Conservation (phyloP, 192 early-diverging fungal species). For the Coemansia sp. region DNA sequence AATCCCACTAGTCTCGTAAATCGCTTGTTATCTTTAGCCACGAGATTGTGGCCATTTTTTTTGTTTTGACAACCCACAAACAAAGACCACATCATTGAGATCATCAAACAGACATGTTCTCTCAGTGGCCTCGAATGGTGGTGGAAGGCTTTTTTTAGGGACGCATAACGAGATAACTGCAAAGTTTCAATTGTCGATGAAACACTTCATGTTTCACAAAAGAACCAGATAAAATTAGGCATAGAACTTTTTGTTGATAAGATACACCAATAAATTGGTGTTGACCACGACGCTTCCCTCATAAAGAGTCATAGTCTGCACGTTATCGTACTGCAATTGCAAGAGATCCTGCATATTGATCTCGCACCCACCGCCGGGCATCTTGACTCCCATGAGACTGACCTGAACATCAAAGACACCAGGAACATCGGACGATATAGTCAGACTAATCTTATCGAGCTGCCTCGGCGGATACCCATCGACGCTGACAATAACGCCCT, state of each 20-base stretch:
- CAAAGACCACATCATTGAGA: too few species aligned
- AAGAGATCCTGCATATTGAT: slow-evolving; percentile 89
- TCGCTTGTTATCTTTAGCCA: too few species aligned
- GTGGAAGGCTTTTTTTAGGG: too few species aligned
- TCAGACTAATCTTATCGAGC: slow-evolving; percentile 85
- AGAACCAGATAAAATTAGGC: slow-evolving; percentile 11
- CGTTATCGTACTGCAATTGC: slow-evolving; percentile 91
- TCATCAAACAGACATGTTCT: too few species aligned
- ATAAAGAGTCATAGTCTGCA: slow-evolving; percentile 86
- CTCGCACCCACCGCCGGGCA: slow-evolving; percentile 72
- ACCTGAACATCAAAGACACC: slow-evolving; percentile 91
- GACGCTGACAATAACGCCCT: slow-evolving; percentile 86
- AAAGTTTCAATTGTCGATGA: background rate
- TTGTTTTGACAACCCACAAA: too few species aligned
- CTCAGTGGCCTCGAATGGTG: too few species aligned
- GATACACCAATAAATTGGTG: slow-evolving; percentile 90
- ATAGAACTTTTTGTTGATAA: slow-evolving; percentile 96
- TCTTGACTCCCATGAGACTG: slow-evolving; percentile 66
- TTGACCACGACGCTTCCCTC: slow-evolving; percentile 93
- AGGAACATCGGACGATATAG: slow-evolving; percentile 87
- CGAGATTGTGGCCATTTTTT: too few species aligned
- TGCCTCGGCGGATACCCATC: slow-evolving; percentile 79
- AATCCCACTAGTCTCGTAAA: too few species aligned
- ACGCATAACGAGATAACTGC: too few species aligned
- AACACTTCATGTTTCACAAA: background rate